These are phyloP conservation scores for Citrus unshiu DNA, from an alignment of 345 rosid species.

Conservation along the genomic window DNA sequence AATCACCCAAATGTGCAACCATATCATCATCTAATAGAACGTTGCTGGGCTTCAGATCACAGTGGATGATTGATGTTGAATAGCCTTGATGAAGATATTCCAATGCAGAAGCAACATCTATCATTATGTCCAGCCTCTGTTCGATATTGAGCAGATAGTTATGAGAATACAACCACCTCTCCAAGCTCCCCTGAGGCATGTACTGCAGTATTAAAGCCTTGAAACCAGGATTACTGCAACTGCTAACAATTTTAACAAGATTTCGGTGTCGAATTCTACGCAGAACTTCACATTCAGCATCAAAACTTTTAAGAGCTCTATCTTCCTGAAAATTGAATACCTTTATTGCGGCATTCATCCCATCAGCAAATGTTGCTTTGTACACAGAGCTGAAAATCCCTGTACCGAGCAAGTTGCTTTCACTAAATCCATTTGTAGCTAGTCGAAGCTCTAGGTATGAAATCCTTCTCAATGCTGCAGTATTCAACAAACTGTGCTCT, in stretches of 20 bases:
- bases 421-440: too few species aligned
- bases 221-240: not conserved
- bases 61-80: not conserved
- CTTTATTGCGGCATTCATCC: too few species aligned
- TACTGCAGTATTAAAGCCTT: not conserved
- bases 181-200: not conserved
- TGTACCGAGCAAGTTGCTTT: too few species aligned
- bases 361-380: too few species aligned
- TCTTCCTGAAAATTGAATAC: too few species aligned
- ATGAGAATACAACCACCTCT: not conserved
- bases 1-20: not conserved
- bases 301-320: not conserved
- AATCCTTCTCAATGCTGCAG: too few species aligned
- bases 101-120: constrained; percentile 10
- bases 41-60: not conserved
- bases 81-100: constrained; percentile 8
- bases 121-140: not conserved
- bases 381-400: too few species aligned
- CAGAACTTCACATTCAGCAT: not conserved
- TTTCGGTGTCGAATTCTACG: not conserved
- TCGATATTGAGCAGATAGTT: not conserved
- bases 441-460: too few species aligned
- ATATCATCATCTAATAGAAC: not conserved
- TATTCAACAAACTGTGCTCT: too few species aligned
- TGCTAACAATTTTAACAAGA: not conserved